Base-by-base conservation (phyloP, 306 rosid species). In the Inga laurina region DNA sequence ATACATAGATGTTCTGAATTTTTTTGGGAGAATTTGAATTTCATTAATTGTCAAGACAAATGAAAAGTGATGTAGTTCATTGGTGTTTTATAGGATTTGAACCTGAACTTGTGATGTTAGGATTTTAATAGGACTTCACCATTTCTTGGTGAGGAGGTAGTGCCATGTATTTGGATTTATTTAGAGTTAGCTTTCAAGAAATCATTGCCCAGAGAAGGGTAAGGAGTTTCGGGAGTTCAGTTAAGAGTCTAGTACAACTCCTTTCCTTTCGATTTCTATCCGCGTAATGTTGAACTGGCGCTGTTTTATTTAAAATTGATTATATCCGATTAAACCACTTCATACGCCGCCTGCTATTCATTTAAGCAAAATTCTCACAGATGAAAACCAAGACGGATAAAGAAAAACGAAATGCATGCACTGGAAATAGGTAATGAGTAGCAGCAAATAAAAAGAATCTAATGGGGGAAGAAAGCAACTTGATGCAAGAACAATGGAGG, bases 1-100 rank as follows among this genome's bases (percentile, higher is more conserved):
- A 51, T 39, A 10, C 34, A 61, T 70, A 18, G 44, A 41, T 66
- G 45, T 66, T 66, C 85, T 85, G 18, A 51, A 18, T 7, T 56
- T 48, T 64, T 64, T 62, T 9, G 27, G 65, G 35, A 22, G 37
- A 22, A 24, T 37, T 39, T 18, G 30, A 68, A 68, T 68, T 37
- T 35, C 4, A 19, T 32, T 65, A 34, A 67, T 37, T 37, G 24
- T 34, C 46, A 3, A 67, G 24, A 64, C 6, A 27, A 13, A 65
- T 65, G n/a, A 32, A 15, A 65, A 65, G 8, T 34, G 46, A 34
- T 16, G 13, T 34, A 67, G 19, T 32, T 32, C 19, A 18, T 34
- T 16, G 13, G 27, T 2, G 18, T 35, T 15, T 67, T 34, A 67
- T 14, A 14, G 54, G 19, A 48, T 18, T 15, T 7, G 11, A 21